Conservation (phyloP, 306 rosid species). For the Cucumis melo region DNA sequence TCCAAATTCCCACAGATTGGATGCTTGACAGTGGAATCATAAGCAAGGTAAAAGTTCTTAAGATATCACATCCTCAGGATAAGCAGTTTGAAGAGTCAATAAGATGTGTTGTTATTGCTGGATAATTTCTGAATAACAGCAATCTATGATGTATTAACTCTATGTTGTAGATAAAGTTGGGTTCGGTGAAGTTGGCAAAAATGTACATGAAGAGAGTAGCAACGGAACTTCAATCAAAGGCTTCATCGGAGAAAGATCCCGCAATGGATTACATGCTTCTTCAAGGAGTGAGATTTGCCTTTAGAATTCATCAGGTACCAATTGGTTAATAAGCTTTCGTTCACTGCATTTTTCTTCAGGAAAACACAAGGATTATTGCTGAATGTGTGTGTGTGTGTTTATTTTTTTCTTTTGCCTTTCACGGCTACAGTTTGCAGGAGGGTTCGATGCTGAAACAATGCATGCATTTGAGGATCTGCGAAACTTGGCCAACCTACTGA, state of each 20-base stretch:
- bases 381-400: not conserved
- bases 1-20: slow-evolving; percentile 81
- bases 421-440: slow-evolving; percentile 86
- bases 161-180: slow-evolving; percentile 60
- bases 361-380: not conserved
- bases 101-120: not conserved
- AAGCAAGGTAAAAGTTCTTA: slow-evolving; percentile 47
- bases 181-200: slow-evolving; percentile 85
- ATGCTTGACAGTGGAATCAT: slow-evolving; percentile 86
- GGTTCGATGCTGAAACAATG: slow-evolving; percentile 98
- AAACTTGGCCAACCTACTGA: slow-evolving; percentile 70
- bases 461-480: slow-evolving; percentile 91
- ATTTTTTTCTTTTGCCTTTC: not conserved
- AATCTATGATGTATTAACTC: not conserved
- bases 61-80: not conserved
- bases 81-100: not conserved
- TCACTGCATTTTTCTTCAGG: not conserved
- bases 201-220: slow-evolving; percentile 90
- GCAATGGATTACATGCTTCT: slow-evolving; percentile 98
- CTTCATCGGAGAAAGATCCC: slow-evolving; percentile 78
- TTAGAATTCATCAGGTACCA: slow-evolving; percentile 82
- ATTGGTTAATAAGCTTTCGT: not conserved
- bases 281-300: slow-evolving; percentile 99
- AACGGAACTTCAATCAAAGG: slow-evolving; percentile 82
- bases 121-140: not conserved